phyloP scores from a whole-genome alignment of 2,329 filamentous ascomycete genomes.

The Fusarium gaditjirri region DNA sequence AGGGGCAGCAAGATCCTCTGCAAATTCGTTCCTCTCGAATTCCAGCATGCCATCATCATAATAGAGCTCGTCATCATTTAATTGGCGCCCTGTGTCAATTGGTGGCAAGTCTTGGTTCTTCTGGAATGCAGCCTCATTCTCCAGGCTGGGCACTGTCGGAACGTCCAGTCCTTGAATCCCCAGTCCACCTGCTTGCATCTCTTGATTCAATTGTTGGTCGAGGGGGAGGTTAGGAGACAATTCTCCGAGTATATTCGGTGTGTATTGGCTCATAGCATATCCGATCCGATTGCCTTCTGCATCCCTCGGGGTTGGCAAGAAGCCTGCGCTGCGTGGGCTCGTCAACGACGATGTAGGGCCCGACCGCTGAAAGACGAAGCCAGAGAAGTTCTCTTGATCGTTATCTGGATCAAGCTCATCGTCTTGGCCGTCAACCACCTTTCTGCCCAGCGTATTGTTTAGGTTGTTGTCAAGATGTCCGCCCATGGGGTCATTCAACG shows the following conservation, averaged over 20 bases:
- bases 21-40: constrained; percentile 58
- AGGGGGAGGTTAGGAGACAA: constrained; percentile 31
- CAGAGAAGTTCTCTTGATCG: constrained; percentile 68
- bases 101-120: constrained; percentile 35
- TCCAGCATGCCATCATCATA: constrained; percentile 72
- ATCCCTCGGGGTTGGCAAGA: constrained; percentile 66
- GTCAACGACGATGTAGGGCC: constrained; percentile 61
- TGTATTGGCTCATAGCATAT: constrained; percentile 64
- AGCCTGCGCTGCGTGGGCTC: constrained; percentile 60
- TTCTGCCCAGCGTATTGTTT: constrained; percentile 21
- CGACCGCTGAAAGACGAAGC: constrained; percentile 68
- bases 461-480: constrained; percentile 34
- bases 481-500: constrained; percentile 25
- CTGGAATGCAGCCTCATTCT: constrained; percentile 38
- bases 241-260: constrained; percentile 42
- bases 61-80: constrained; percentile 71
- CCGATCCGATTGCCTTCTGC: constrained; percentile 65
- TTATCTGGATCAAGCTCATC: constrained; percentile 42
- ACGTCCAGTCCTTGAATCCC: constrained; percentile 54
- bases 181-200: constrained; percentile 50
- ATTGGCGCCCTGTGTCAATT: constrained; percentile 9
- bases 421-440: constrained; percentile 42
- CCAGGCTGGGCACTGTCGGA: constrained; percentile 20
- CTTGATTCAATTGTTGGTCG: constrained; percentile 16
- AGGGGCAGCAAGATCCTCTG: constrained; percentile 55